Evolutionary conservation across 2,329 filamentous ascomycete genomes (phyloP).

Genomic region (Fusarium fujikuroi): DNA sequence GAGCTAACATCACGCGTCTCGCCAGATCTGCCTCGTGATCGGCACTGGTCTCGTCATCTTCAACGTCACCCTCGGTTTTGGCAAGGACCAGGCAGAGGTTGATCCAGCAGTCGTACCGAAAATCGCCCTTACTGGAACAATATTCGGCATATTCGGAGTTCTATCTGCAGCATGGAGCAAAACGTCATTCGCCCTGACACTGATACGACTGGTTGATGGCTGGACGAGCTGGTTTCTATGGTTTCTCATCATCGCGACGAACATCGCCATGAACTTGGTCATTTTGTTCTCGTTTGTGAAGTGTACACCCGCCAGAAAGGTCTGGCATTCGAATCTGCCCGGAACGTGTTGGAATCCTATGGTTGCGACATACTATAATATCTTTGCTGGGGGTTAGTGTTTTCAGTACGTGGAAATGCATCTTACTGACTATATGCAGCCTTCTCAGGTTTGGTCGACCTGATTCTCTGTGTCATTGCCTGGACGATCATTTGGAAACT

Average conservation of each 20-base stretch:
- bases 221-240: conserved; percentile 3
- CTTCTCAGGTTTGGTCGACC: neutral
- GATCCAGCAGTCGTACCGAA: neutral
- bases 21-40: neutral
- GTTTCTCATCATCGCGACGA: neutral
- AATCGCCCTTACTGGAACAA: neutral
- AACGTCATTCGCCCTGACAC: neutral
- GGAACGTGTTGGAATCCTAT: neutral
- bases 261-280: neutral
- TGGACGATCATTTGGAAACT: conserved; percentile 12
- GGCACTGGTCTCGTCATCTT: neutral
- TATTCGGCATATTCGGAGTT: neutral
- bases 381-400: neutral
- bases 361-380: conserved; percentile 9
- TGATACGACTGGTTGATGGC: neutral
- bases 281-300: neutral
- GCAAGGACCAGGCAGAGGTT: neutral
- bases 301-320: neutral
- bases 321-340: neutral
- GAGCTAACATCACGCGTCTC: accelerated
- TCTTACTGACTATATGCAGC: neutral
- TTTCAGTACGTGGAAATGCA: accelerated
- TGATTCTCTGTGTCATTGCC: neutral
- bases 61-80: neutral
- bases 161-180: conserved; percentile 1